A percentile compares a stretch with the other conserved stretches of the same genome.
phyloP scores from a whole-genome alignment of 2,329 filamentous ascomycete genomes.

The Zalaria sp. region DNA sequence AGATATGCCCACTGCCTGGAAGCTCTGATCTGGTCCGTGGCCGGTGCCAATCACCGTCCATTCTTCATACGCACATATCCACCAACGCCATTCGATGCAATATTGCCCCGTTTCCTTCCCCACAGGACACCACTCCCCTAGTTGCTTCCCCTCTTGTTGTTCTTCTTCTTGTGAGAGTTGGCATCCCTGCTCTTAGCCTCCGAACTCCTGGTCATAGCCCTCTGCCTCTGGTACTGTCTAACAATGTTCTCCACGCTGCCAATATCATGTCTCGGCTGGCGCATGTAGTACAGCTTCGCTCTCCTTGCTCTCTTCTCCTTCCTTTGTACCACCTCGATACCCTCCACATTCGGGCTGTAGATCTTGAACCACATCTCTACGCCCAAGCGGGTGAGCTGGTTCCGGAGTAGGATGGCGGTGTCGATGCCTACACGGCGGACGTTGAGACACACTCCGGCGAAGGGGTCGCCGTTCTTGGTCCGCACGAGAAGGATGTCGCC shows the following conservation, averaged over 20 bases:
- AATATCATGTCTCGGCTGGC: slow-evolving; percentile 75
- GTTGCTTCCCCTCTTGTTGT: slow-evolving; percentile 14
- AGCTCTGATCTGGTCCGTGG: too few relatives aligned
- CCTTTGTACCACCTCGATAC: slow-evolving; percentile 87
- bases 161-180: slow-evolving; percentile 17
- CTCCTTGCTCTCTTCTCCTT: slow-evolving; percentile 71
- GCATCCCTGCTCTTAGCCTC: slow-evolving; percentile 15
- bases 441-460: slow-evolving; percentile 75
- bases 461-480: slow-evolving; percentile 73
- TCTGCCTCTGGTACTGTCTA: slow-evolving; percentile 45
- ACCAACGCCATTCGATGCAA: too few relatives aligned
- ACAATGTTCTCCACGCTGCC: slow-evolving; percentile 75
- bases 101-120: too few relatives aligned
- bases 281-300: slow-evolving; percentile 82
- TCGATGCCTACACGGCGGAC: slow-evolving; percentile 71
- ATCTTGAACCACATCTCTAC: slow-evolving; percentile 98
- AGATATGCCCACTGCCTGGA: too few relatives aligned
- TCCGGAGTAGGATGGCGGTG: slow-evolving; percentile 73
- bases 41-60: too few relatives aligned
- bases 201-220: slow-evolving; percentile 15
- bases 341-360: slow-evolving; percentile 76
- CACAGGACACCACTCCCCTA: slow-evolving; percentile 1
- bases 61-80: too few relatives aligned
- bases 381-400: slow-evolving; percentile 71
- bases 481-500: slow-evolving; percentile 90